Percentiles rank a stretch among this genome's conserved stretches.
These are phyloP conservation scores for Fraxinus velutina DNA, from an alignment of 305 asterid species.

Conservation along the genomic window DNA sequence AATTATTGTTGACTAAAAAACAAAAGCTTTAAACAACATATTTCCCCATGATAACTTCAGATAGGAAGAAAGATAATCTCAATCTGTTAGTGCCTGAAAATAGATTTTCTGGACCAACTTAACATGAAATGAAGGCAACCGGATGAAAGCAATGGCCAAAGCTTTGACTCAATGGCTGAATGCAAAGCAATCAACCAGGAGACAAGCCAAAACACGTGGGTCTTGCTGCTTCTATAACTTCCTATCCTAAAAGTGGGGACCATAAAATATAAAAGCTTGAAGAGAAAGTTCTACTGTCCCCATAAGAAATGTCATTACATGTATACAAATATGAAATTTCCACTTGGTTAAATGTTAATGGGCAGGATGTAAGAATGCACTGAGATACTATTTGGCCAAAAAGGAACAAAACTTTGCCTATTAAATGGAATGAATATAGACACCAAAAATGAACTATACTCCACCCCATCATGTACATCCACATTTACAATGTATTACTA, in stretches of 20 bases:
- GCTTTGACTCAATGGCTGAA: not conserved
- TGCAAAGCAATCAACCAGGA: not conserved
- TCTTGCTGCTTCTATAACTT: not conserved
- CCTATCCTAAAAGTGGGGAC: not conserved
- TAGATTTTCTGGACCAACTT: not conserved
- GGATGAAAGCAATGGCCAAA: not conserved
- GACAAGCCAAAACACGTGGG: not conserved
- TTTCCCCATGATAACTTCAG: conserved; percentile 2
- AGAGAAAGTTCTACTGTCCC: not conserved
- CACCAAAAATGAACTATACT: not conserved
- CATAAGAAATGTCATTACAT: not conserved
- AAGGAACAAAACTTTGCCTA: not conserved
- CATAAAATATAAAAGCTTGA: not conserved
- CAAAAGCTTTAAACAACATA: conserved; percentile 3
- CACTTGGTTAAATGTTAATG: not conserved
- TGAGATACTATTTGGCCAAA: not conserved
- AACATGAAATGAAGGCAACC: not conserved
- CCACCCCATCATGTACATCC: not conserved
- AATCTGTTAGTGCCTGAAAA: not conserved
- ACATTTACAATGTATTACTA: not conserved
- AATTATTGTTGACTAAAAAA: not conserved
- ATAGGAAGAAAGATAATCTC: conserved; percentile 5
- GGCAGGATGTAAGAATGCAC: not conserved
- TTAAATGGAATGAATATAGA: not conserved
- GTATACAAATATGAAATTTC: not conserved